phyloP scores from a whole-genome alignment of 1,284 basidiomycete genomes.

The Ceratobasidium theobromae region DNA sequence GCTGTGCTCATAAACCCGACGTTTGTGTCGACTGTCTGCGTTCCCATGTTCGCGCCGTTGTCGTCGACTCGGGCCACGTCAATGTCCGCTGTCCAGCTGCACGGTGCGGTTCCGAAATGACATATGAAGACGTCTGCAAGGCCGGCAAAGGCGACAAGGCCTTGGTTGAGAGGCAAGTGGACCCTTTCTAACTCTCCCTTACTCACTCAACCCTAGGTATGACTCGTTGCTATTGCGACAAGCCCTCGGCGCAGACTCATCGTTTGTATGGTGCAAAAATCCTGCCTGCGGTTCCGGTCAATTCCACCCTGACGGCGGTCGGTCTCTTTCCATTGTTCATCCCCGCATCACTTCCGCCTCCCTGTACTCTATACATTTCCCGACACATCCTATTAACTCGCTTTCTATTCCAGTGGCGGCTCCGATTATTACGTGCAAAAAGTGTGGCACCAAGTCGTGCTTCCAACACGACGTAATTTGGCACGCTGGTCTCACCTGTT shows the following conservation, averaged over 20 bases:
- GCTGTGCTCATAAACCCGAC: slow-evolving; percentile 11
- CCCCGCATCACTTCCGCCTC: no score
- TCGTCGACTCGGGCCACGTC: neutral
- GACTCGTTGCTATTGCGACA: slow-evolving; percentile 13
- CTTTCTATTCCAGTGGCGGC: neutral
- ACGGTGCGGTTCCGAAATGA: neutral
- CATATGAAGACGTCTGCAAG: slow-evolving; percentile 1
- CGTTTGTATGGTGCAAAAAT: slow-evolving; percentile 28
- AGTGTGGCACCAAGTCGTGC: slow-evolving; percentile 6
- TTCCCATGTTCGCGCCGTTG: slow-evolving; percentile 4
- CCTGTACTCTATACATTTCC: no score
- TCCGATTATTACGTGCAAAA: slow-evolving; percentile 14
- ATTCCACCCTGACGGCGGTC: slow-evolving; percentile 3
- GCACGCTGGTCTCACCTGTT: slow-evolving; percentile 24
- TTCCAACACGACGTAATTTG: slow-evolving; percentile 27
- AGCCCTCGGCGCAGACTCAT: neutral
- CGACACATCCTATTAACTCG: neutral
- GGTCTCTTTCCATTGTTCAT: neutral
- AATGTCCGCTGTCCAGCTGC: slow-evolving; percentile 12
- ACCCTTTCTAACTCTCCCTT: no score
- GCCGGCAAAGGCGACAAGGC: neutral
- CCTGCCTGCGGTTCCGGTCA: slow-evolving; percentile 11
- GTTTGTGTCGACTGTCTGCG: slow-evolving; percentile 18
- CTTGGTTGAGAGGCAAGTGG: slow-evolving; percentile 17
- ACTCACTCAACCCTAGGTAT: neutral